phyloP scores from a whole-genome alignment of 2,329 filamentous ascomycete species.

The Penicillium sclerotiorum region DNA sequence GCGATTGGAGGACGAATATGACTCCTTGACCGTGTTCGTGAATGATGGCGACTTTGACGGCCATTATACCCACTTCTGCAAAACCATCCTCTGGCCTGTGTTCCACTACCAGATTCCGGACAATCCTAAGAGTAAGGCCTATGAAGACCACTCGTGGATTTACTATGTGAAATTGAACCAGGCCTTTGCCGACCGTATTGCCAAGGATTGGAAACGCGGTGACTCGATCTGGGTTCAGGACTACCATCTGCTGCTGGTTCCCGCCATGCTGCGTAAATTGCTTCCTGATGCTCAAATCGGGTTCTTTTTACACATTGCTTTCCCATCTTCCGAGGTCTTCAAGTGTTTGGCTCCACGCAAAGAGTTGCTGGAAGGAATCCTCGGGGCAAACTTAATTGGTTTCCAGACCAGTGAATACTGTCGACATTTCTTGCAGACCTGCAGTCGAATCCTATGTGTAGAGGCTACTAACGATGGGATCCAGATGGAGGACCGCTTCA shows the following conservation, averaged over 20 bases:
- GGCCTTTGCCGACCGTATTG: constrained; percentile 86
- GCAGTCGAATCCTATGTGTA: constrained; percentile 85
- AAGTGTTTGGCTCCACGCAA: constrained; percentile 85
- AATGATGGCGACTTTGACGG: constrained; percentile 92
- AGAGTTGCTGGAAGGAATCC: constrained; percentile 85
- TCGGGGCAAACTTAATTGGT: constrained; percentile 87
- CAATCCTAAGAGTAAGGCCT: constrained; percentile 97
- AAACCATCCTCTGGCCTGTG: constrained; percentile 95
- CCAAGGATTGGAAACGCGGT: constrained; percentile 89
- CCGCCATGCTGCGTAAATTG: constrained; percentile 85
- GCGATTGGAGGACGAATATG: constrained; percentile 75
- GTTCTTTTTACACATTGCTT: constrained; percentile 93
- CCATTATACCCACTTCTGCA: constrained; percentile 95
- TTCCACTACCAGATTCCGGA: constrained; percentile 98
- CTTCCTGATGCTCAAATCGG: constrained; percentile 88
- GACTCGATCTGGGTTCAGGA: constrained; percentile 96
- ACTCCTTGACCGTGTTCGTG: constrained; percentile 81
- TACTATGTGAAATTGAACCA: constrained; percentile 93
- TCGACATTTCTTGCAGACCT: constrained; percentile 92
- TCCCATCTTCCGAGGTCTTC: constrained; percentile 95
- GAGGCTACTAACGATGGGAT: constrained; percentile 87
- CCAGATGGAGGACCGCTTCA: constrained; percentile 88
- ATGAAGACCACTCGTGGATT: constrained; percentile 94
- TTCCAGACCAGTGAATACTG: constrained; percentile 95
- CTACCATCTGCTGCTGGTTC: constrained; percentile 89